Base-by-base conservation (phyloP, 148 eudicot species). In the Rhododendron simsii region DNA sequence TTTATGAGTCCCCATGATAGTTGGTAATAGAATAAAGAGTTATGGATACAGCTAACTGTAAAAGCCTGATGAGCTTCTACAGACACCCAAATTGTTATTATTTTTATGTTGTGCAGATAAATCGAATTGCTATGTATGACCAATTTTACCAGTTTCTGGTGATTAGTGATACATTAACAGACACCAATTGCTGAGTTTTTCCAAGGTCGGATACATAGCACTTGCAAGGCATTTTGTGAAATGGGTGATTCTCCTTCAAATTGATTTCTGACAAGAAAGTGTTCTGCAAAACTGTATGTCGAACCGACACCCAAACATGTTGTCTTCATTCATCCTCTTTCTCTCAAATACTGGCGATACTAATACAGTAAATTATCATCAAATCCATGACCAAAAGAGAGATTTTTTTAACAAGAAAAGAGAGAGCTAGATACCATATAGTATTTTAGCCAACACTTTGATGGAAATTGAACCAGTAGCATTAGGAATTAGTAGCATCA, bases 361-460 rank as follows among this genome's bases (percentile, higher is more conserved):
- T 53, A 84, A 71, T 75, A 80, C 50, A 74, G 33, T 11, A 30
- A 73, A 63, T 41, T 20, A 84, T 84, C 78, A 73, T 73, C 65
- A 73, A 84, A 51, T 75, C 12, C 21, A 37, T 53, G 51, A 84
- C 84, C 45, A 75, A 65, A 53, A 75, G 14, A 51, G 23, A 51
- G 69, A 14, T 48, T 51, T 14, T 51, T 12, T 13, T 2, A 2
- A 51, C 55, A 51, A 51, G 55, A 50, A 14, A 51, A 11, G 4
- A 51, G 55, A 12, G 23, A 35, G 81, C 50, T 48, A 23, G 69
- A 84, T 74, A 37, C 81, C 86, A 84, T 50, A 39, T 39, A 5
- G 33, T 1, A 50, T 79, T 88, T 84, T 80, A 80, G 81, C 61
- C 81, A 89, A 89, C 89, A 86, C 53, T 51, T 76, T 89, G 86